phyloP scores from a whole-genome alignment of 2,329 filamentous ascomycete species.

The Cladosporium velox region DNA sequence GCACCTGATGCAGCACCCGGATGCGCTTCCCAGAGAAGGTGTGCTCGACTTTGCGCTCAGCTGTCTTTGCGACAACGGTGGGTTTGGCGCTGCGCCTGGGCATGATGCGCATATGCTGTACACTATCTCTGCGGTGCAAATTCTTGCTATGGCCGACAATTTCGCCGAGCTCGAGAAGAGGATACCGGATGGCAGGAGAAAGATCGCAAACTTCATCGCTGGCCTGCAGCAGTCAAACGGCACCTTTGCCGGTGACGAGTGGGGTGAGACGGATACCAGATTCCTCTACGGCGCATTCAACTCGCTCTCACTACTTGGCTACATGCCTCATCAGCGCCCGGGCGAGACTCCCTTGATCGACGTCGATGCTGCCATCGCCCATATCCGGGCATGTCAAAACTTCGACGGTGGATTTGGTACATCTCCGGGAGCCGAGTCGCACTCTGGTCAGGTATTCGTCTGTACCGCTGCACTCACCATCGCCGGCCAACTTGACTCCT shows the following conservation, averaged over 20 bases:
- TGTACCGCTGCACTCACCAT: slow-evolving; percentile 87
- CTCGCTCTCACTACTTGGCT: slow-evolving; percentile 78
- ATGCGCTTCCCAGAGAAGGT: slow-evolving; percentile 76
- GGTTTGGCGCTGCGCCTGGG: slow-evolving; percentile 89
- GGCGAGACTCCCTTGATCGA: slow-evolving; percentile 59
- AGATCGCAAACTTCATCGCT: slow-evolving; percentile 80
- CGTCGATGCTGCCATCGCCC: slow-evolving; percentile 74
- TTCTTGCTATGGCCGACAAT: slow-evolving; percentile 82
- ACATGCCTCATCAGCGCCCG: slow-evolving; percentile 54
- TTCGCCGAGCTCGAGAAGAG: slow-evolving; percentile 76
- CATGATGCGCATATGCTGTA: slow-evolving; percentile 97
- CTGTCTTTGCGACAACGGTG: slow-evolving; percentile 86
- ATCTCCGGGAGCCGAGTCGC: slow-evolving; percentile 86
- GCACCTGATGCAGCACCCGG: slow-evolving; percentile 77
- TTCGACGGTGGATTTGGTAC: slow-evolving; percentile 94
- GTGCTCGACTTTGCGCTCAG: slow-evolving; percentile 92
- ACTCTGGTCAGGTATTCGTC: slow-evolving; percentile 93
- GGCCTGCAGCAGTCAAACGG: slow-evolving; percentile 77
- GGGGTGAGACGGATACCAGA: slow-evolving; percentile 93
- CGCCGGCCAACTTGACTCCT: slow-evolving; percentile 69
- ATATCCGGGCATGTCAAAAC: slow-evolving; percentile 83
- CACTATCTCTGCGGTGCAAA: slow-evolving; percentile 92
- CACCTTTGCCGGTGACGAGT: slow-evolving; percentile 90
- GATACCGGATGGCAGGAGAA: slow-evolving; percentile 66
- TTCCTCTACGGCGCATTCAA: slow-evolving; percentile 92